phyloP scores from a whole-genome alignment of 805 yeast genomes.

The Kluyveromyces aestuarii region DNA sequence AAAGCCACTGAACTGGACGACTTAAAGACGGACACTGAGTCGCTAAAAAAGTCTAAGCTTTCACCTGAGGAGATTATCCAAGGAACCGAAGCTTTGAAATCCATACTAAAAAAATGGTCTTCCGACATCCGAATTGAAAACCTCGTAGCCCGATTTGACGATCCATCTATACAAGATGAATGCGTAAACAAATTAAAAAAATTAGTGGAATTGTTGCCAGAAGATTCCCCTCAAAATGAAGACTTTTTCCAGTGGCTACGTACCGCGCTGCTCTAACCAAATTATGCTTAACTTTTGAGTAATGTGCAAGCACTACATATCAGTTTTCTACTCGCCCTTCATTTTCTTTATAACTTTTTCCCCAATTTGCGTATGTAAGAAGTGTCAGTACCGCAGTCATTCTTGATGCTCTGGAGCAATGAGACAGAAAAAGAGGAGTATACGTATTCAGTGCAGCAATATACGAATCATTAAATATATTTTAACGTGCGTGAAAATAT shows the following conservation, averaged over 20 bases:
- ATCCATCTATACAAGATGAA: conserved; percentile 25
- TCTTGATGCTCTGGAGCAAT: too few species aligned
- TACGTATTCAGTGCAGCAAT: too few species aligned
- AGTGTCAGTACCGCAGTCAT: too few species aligned
- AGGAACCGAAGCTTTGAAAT: conserved; percentile 43
- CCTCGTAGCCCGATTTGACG: conserved; percentile 7
- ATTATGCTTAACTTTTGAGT: neutral
- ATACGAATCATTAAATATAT: too few species aligned
- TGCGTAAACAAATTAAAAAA: conserved; percentile 18
- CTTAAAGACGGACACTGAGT: conserved; percentile 33
- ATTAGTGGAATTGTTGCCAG: conserved; percentile 12
- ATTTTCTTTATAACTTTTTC: too few species aligned
- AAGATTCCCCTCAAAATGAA: conserved; percentile 6
- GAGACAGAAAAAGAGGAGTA: too few species aligned
- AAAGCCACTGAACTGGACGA: conserved; percentile 84
- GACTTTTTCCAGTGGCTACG: conserved; percentile 16
- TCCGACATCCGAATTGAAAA: conserved; percentile 29
- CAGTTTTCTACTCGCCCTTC: too few species aligned
- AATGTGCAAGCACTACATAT: too few species aligned
- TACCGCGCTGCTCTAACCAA: conserved; percentile 11
- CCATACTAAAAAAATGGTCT: conserved; percentile 48
- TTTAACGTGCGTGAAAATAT: too few species aligned
- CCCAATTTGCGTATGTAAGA: too few species aligned
- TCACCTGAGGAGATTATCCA: conserved; percentile 37
- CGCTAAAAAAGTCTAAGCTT: conserved; percentile 43